Conservation (phyloP, 306 rosid species). For the Rosa persica region DNA sequence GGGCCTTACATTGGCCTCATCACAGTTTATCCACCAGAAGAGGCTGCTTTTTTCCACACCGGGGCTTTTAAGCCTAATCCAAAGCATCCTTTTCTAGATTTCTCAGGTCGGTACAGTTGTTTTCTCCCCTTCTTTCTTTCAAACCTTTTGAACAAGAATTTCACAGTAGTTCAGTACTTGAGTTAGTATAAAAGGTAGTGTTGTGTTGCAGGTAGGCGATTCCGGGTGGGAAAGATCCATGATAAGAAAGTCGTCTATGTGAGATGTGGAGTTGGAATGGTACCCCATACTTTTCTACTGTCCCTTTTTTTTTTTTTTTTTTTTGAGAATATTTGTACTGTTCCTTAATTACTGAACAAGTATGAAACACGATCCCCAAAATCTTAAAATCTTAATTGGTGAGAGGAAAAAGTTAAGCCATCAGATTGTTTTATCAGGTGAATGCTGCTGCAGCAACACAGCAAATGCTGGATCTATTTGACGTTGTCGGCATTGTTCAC, state of each 20-base stretch:
- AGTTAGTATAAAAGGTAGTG: background rate
- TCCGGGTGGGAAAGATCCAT: constrained; percentile 38
- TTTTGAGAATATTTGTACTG: background rate
- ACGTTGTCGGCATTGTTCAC: constrained; percentile 45
- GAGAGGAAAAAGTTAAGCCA: background rate
- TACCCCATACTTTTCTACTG: constrained; percentile 12
- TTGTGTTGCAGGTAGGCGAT: constrained; percentile 41
- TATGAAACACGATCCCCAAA: background rate
- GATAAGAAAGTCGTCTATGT: constrained; percentile 44
- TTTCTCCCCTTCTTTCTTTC: background rate
- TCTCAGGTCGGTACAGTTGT: constrained; percentile 31
- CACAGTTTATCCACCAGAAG: constrained; percentile 39
- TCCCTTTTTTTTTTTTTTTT: background rate
- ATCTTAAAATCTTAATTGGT: background rate
- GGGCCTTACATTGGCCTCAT: constrained; percentile 48
- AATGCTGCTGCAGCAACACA: constrained; percentile 54
- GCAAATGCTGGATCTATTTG: constrained; percentile 48
- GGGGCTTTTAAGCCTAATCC: constrained; percentile 36
- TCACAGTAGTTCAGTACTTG: background rate
- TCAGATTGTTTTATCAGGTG: constrained; percentile 21
- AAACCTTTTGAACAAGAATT: background rate
- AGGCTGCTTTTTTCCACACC: constrained; percentile 34
- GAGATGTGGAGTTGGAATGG: constrained; percentile 45
- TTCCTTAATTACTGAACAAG: background rate
- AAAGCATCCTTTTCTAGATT: constrained; percentile 39